Evolutionary conservation across 768 basidiomycete species (phyloP), one percentile per base, ranked within the genome.

Genomic region (Termitomyces sp.): DNA sequence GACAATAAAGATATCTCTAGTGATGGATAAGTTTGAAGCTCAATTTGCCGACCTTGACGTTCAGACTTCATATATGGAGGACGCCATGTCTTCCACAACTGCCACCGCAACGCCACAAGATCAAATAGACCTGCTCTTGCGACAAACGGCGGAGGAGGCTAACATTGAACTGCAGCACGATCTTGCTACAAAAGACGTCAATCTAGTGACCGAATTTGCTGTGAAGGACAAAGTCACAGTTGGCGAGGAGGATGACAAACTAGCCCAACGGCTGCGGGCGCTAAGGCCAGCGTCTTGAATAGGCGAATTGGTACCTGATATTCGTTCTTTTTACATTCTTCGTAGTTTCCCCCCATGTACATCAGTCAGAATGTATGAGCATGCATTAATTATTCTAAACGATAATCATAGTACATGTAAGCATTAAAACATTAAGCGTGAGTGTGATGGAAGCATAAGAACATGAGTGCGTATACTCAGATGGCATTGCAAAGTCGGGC

Each of bases 21-120:
- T 99, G 34, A 98, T 99, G 97, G 97, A 98, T 76, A 98, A 94
- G 74, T 99, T 99, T 72, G 97, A 99, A 71, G 62, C 86, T 5
- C 96, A 98, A 63, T 98, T 98, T 74, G 79, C 92, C 37, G 97
- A 98, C 70, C 83, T 99, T 19, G 97, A 98, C 68, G 97, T 99
- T 7, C 96, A 98, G 71, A 96, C 97, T 17, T 89, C 87, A 5
- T 95, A 96, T 73, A 96, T 99, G 94, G 97, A 98, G 67, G 91
- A 94, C 57, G 88, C 94, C 39, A 98, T 99, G 89, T 85, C 86
- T 10, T 83, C 89, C 54, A 93, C 95, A 23, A 96, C 93, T 2
- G 97, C 95, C 19, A 82, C 89, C 40, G 87, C 93, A 12, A 95
- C 92, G 5, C 97, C 97, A 1, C 94, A 98, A 71, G 97, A 99